Evolutionary conservation across 192 early-diverging fungal species (phyloP).

Genomic region (Backusella morwellensis): DNA sequence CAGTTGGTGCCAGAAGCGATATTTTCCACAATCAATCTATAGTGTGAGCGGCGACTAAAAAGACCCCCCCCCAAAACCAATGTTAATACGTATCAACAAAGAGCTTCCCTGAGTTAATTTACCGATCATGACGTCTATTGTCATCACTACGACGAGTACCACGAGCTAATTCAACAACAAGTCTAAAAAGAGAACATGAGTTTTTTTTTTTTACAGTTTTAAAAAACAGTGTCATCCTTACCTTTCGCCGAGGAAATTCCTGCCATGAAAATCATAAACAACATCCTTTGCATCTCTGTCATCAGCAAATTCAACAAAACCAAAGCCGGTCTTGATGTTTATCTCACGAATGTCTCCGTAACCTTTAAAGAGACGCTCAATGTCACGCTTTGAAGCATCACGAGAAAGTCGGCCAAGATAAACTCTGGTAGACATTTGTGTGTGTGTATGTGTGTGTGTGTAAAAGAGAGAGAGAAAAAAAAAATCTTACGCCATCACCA

Average conservation of each 20-base stretch:
- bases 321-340: conserved; percentile 83
- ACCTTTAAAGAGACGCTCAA: conserved; percentile 77
- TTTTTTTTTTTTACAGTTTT: no score
- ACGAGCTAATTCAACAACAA: conserved; percentile 81
- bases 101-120: not conserved
- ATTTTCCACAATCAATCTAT: conserved; percentile 77
- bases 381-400: conserved; percentile 80
- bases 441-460: not conserved
- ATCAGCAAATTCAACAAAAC: conserved; percentile 93
- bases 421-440: conserved; percentile 46
- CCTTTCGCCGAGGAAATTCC: conserved; percentile 84
- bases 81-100: no score
- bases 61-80: no score
- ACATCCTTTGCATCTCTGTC: conserved; percentile 86
- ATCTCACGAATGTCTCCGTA: conserved; percentile 84
- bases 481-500: not conserved
- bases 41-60: conserved; percentile 42
- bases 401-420: conserved; percentile 82
- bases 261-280: conserved; percentile 81
- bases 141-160: conserved; percentile 50
- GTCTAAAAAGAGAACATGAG: conserved; percentile 32
- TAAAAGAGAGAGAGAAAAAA: not conserved
- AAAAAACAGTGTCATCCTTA: conserved; percentile 22
- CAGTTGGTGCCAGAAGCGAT: conserved; percentile 77
- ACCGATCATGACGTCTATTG: conserved; percentile 39